Conservation (phyloP, 495 filamentous ascomycete genomes). For the Astrothelium subdiscretum region DNA sequence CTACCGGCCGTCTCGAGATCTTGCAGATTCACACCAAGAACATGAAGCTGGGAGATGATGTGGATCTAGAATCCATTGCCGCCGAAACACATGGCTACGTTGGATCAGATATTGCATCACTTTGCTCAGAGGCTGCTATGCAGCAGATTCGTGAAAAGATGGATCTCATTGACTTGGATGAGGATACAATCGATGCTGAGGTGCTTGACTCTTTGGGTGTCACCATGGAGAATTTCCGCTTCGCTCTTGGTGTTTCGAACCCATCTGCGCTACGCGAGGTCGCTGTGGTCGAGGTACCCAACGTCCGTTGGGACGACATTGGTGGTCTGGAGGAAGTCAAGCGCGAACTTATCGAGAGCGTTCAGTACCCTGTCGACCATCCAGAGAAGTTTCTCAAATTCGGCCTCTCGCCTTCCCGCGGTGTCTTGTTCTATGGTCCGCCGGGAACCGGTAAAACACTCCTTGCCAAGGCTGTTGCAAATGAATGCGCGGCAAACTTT, state of each 20-base stretch:
- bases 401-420: conserved; percentile 91
- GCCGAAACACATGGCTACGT: conserved; percentile 98
- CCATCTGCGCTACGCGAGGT: conserved; percentile 97
- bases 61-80: conserved; percentile 92
- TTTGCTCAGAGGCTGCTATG: conserved; percentile 98
- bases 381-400: conserved; percentile 99
- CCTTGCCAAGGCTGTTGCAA: conserved; percentile 97
- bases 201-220: conserved; percentile 96
- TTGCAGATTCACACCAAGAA: conserved; percentile 99
- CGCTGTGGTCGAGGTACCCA: conserved; percentile 96
- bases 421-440: conserved; percentile 97
- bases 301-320: conserved; percentile 99
- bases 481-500: conserved; percentile 98
- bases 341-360: conserved; percentile 97
- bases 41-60: conserved; percentile 97
- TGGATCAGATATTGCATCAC: conserved; percentile 95
- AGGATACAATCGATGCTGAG: conserved; percentile 97
- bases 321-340: conserved; percentile 97
- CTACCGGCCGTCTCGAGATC: conserved; percentile 96
- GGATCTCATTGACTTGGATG: conserved; percentile 97
- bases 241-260: conserved; percentile 94
- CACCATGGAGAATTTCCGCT: conserved; percentile 99
- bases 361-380: conserved; percentile 98
- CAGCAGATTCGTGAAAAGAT: conserved; percentile 99
- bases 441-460: conserved; percentile 99